These are phyloP conservation scores for Falciphora oryzae DNA, from an alignment of 2,329 filamentous ascomycete species.

Conservation along the genomic window DNA sequence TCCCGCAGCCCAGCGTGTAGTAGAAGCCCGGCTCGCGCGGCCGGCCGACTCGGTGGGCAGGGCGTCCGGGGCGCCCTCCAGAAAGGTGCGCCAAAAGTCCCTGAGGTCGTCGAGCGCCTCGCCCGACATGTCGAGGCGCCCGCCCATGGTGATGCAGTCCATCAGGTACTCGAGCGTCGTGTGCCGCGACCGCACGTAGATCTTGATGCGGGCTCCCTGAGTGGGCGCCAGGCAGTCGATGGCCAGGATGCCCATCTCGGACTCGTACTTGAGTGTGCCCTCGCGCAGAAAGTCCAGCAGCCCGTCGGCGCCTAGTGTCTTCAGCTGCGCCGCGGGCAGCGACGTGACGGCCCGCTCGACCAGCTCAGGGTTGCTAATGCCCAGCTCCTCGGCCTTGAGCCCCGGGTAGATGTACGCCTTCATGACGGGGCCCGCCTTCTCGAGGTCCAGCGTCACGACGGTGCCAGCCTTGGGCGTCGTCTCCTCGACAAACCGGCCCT, in stretches of 20 bases:
- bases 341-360: conserved; percentile 17
- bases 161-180: conserved; percentile 20
- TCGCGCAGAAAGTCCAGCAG: conserved; percentile 19
- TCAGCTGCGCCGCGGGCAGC: conserved; percentile 16
- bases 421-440: conserved; percentile 18
- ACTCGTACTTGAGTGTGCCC: conserved; percentile 17
- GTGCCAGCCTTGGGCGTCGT: conserved; percentile 20
- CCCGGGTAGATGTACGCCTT: conserved; percentile 21
- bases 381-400: conserved; percentile 18
- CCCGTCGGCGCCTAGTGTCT: conserved; percentile 18
- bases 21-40: conserved; percentile 20
- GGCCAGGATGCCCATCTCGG: conserved; percentile 20
- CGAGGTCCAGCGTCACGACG: conserved; percentile 20
- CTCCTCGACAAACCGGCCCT: conserved; percentile 17
- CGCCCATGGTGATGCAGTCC: conserved; percentile 21
- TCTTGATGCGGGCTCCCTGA: conserved; percentile 18
- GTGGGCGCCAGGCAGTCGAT: conserved; percentile 19
- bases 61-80: conserved; percentile 17
- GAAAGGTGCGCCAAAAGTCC: conserved; percentile 20
- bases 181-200: conserved; percentile 19
- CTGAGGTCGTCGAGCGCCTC: conserved; percentile 18
- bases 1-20: conserved; percentile 18
- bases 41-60: conserved; percentile 17
- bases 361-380: conserved; percentile 18
- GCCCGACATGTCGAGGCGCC: conserved; percentile 14